phyloP scores from a whole-genome alignment of 192 early-diverging fungal genomes.

The Chytriomyces sp. region DNA sequence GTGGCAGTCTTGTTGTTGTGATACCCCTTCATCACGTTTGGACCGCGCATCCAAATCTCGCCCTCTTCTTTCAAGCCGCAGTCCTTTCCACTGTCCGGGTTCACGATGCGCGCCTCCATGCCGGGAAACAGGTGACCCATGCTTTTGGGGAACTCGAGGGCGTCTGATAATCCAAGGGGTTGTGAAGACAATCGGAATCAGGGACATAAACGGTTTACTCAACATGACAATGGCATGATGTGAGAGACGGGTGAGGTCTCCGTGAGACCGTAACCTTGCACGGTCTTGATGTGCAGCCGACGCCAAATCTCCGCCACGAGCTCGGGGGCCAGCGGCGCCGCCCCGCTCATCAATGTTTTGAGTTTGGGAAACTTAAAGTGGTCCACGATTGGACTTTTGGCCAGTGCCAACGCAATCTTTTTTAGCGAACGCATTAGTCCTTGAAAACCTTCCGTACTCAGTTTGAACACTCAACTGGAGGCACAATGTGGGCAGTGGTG shows the following conservation, averaged over 20 bases:
- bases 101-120: slow-evolving; percentile 72
- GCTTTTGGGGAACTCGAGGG: slow-evolving; percentile 49
- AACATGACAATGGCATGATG: slow-evolving; percentile 7
- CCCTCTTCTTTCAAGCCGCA: slow-evolving; percentile 48
- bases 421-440: no score
- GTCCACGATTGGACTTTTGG: slow-evolving; percentile 68
- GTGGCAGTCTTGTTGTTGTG: slow-evolving; percentile 82
- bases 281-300: slow-evolving; percentile 39
- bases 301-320: slow-evolving; percentile 60
- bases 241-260: slow-evolving; percentile 46
- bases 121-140: slow-evolving; percentile 75
- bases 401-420: slow-evolving; percentile 69
- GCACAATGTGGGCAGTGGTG: slow-evolving; percentile 45
- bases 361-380: slow-evolving; percentile 74
- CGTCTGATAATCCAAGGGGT: slow-evolving; percentile 18
- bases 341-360: slow-evolving; percentile 63
- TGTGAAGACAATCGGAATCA: neutral
- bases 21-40: slow-evolving; percentile 81
- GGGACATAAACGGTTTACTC: no score
- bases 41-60: slow-evolving; percentile 84
- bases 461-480: no score
- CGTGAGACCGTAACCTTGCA: slow-evolving; percentile 62
- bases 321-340: slow-evolving; percentile 76
- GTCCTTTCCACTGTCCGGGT: slow-evolving; percentile 60
- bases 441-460: no score